Evolutionary conservation across 345 rosid genomes (phyloP), one percentile per base, ranked within the genome.

Genomic region (Aquilaria yunnanensis): DNA sequence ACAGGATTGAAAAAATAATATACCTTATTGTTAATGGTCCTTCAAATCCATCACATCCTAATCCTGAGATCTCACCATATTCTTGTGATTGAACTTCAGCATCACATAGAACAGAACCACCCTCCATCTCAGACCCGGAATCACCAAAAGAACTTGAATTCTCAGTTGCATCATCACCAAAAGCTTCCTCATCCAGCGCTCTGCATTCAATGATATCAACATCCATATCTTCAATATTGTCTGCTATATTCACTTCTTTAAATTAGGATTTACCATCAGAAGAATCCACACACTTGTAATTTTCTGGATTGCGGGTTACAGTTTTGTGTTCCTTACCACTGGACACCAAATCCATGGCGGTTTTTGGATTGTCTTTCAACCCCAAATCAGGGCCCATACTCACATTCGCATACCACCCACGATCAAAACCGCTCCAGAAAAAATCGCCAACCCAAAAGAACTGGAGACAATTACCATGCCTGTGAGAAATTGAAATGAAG

Each of bases 121-220:
- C 60, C 43, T 77, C 86, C 52, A 62, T 11, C 13, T 71, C 85
- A 62, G 87, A 81, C 37, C 32, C 63, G 4, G 92, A 71, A 52
- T 79, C 79, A 65, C 85, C 75, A 62, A 88, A 90, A 32, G 97
- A 90, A 70, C 96, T 90, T 2, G 86, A 82, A 71, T 63, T 76
- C 73, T 90, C 92, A 43, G 84, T 80, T 9, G 56, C 72, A 71
- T 76, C 82, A 56, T 74, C 73, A 53, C 68, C 72, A 49, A 51
- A 69, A 47, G 66, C 71, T 62, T 8, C 43, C 43, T 54, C 72
- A 52, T 46, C 46, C 60, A 60, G 37, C 57, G 47, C 67, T 9
- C 41, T 56, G 66, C 75, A 72, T 2, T 47, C 77, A 70, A 74
- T 33, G 57, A 88, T 61, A 78, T 85, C 78, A 67, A 90, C 80